Evolutionary conservation across 331 rosid species (phyloP).

Genomic region (Malus hybrid): DNA sequence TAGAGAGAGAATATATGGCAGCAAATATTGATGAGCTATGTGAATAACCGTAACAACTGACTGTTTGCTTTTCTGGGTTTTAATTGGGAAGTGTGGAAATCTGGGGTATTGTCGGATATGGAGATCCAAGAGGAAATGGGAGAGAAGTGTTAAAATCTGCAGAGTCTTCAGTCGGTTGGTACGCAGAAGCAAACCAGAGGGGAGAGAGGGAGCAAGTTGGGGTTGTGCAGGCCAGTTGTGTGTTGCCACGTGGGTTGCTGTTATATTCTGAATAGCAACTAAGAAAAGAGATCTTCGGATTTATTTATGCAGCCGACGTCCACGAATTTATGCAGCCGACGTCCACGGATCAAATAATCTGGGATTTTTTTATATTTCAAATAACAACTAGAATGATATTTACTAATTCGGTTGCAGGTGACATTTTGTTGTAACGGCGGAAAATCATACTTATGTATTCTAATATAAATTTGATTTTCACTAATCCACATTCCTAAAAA

Average conservation of each 20-base stretch:
- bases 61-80: background rate
- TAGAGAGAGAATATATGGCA: background rate
- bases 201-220: background rate
- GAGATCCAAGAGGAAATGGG: background rate
- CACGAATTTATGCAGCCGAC: no score
- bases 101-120: background rate
- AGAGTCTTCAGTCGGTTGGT: background rate
- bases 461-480: no score
- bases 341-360: no score
- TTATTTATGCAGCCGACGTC: no score
- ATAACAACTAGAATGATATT: no score
- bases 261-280: no score
- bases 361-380: no score
- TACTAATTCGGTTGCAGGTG: no score
- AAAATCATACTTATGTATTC: no score
- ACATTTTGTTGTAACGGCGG: no score
- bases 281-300: no score
- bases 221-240: background rate
- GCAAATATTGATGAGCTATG: background rate
- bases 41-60: background rate
- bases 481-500: rapidly evolving
- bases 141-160: background rate
- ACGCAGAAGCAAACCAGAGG: background rate
- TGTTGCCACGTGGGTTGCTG: conserved; percentile 6
- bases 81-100: background rate